phyloP scores from a whole-genome alignment of 1,139 yeast genomes.

The Candida anutae region DNA sequence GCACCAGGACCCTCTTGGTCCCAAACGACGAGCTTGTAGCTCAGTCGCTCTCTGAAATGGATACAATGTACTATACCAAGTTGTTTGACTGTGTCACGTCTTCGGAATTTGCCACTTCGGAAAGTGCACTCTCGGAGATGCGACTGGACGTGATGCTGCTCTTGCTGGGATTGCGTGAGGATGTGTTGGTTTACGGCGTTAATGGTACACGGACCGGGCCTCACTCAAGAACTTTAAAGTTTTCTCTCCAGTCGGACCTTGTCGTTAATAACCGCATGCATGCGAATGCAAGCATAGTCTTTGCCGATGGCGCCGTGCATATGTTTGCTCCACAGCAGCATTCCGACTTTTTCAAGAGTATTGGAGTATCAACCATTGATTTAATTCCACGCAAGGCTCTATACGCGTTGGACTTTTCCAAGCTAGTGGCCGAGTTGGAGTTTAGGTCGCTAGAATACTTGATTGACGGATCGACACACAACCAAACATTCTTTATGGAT shows the following conservation, averaged over 20 bases:
- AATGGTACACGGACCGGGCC: slow-evolving; percentile 18
- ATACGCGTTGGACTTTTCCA: slow-evolving; percentile 59
- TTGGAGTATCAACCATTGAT: slow-evolving; percentile 20
- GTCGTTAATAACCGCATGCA: slow-evolving; percentile 11
- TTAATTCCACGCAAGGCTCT: slow-evolving; percentile 71
- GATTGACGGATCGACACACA: slow-evolving; percentile 42
- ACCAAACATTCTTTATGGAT: slow-evolving; percentile 56
- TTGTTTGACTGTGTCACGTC: slow-evolving; percentile 16
- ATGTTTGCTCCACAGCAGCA: slow-evolving; percentile 28
- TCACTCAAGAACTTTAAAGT: slow-evolving; percentile 1
- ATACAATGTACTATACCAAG: slow-evolving; percentile 24
- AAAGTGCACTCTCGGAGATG: slow-evolving; percentile 26
- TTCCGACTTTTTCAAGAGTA: slow-evolving; percentile 20
- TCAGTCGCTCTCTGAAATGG: slow-evolving; percentile 19
- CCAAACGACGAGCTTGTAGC: slow-evolving; percentile 27
- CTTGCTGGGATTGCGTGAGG: slow-evolving; percentile 20
- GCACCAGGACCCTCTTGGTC: slow-evolving; percentile 24
- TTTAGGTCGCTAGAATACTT: slow-evolving; percentile 52
- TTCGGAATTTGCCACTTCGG: slow-evolving; percentile 17
- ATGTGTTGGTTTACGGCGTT: slow-evolving; percentile 22
- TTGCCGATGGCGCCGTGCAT: slow-evolving; percentile 60
- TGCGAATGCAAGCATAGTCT: slow-evolving; percentile 32
- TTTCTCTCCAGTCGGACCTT: slow-evolving; percentile 3
- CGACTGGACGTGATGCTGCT: slow-evolving; percentile 20
- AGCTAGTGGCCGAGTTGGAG: slow-evolving; percentile 62